phyloP scores from a whole-genome alignment of 768 basidiomycete genomes.

The Cyathus striatus region DNA sequence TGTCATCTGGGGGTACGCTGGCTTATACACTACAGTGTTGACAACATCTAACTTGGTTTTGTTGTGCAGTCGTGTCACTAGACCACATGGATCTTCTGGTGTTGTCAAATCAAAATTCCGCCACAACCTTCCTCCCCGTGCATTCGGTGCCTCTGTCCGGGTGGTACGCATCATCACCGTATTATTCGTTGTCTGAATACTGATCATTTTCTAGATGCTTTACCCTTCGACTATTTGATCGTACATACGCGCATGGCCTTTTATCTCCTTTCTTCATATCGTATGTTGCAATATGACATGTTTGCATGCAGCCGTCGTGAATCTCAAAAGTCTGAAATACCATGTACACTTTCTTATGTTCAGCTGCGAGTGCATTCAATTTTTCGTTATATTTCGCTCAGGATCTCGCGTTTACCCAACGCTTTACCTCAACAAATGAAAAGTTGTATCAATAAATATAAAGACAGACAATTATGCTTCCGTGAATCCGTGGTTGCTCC shows the following conservation, averaged over 20 bases:
- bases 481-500: too few relatives aligned
- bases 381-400: too few relatives aligned
- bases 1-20: conserved; percentile 98
- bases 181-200: conserved; percentile 3
- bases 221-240: conserved; percentile 83
- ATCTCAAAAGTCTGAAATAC: conserved; percentile 8
- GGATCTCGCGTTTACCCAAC: too few relatives aligned
- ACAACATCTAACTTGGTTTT: too few relatives aligned
- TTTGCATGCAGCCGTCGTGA: conserved; percentile 23
- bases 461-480: too few relatives aligned
- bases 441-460: too few relatives aligned
- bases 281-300: conserved; percentile 46
- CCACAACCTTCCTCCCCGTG: conserved; percentile 90
- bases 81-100: conserved; percentile 91
- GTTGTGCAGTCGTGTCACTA: conserved; percentile 74
- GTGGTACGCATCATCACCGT: conserved; percentile 43
- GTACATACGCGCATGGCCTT: conserved; percentile 17
- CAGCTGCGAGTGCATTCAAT: too few relatives aligned
- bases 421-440: too few relatives aligned
- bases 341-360: neutral
- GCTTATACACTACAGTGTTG: too few relatives aligned
- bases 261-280: conserved; percentile 26
- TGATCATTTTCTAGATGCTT: conserved; percentile 70
- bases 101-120: conserved; percentile 97
- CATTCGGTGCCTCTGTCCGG: conserved; percentile 90